Evolutionary conservation across 345 rosid genomes (phyloP), one percentile per base, ranked within the genome.

Genomic region (Draba incana): DNA sequence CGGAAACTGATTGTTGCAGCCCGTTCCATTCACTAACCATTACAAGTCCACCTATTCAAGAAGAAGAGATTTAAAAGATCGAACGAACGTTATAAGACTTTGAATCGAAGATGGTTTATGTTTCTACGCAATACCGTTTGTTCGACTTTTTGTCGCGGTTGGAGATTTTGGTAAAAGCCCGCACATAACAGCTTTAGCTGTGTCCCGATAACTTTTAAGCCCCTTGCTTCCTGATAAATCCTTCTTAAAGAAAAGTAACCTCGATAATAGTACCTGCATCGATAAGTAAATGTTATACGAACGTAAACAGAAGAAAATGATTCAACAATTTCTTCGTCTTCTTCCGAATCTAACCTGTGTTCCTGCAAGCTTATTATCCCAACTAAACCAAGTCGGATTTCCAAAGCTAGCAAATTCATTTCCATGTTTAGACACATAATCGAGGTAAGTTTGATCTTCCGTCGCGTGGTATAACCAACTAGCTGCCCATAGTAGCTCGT

Each of bases 281-380:
- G 47, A 58, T 30, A 6, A 25, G 46, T n/a, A 28, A 46, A 28
- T 47, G 51, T 68, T 68, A 53, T 7, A 10, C 10, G 2, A 16
- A 5, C 25, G 3, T 5, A 43, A 23, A 10, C 15, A 28, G 6
- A 16, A 45, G 37, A 41, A 15, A 27, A 8, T 46, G 13, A 15
- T 28, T 14, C 8, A 39, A 69, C 5, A 12, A 45, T 44, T 30
- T 23, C 35, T 57, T 38, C 15, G 15, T 14, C 8, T 52, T 52
- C 30, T 14, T 64, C 2, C 51, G 20, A 56, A 49, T 56, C 46
- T 59, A 84, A 86, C 99, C 88, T 94, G 97, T 25, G 89, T 81
- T 72, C 96, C 99, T 8, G 99, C 97, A 73, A 82, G 97, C 79
- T 94, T 94, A 55, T 89, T 83, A 68, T 94, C 99, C 99, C 99